A percentile compares a stretch with the other conserved stretches of the same genome.
phyloP scores from a whole-genome alignment of 495 filamentous ascomycete genomes.

The Penicillium tannophilum region DNA sequence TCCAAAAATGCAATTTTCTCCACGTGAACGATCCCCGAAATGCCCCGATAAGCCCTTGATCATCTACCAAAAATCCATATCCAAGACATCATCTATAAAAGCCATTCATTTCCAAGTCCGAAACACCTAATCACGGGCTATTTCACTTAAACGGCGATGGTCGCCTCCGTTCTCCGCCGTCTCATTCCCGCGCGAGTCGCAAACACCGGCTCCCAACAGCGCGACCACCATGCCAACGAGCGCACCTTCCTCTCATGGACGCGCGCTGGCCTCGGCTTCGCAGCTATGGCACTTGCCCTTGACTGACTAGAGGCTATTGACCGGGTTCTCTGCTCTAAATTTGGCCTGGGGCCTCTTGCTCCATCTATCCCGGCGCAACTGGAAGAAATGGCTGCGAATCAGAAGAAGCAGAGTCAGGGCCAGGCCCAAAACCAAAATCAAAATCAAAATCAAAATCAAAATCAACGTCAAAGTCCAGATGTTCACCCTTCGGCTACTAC shows the following conservation, averaged over 20 bases:
- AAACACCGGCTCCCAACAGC: constrained; percentile 41
- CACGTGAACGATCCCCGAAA: constrained; percentile 9
- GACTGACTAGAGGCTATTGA: constrained; percentile 37
- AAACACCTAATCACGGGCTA: neutral
- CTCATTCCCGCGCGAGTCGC: constrained; percentile 28
- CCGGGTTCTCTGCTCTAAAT: constrained; percentile 13
- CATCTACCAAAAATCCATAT: neutral
- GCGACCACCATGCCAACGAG: constrained; percentile 56
- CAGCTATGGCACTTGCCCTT: constrained; percentile 49
- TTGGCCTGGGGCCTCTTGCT: constrained; percentile 3
- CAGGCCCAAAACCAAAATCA: neutral
- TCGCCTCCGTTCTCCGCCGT: constrained; percentile 28
- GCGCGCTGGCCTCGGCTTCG: constrained; percentile 54
- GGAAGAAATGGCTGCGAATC: neutral
- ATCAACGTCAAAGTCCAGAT: neutral
- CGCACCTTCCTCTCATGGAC: constrained; percentile 59
- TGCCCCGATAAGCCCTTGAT: neutral
- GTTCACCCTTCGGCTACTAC: neutral
- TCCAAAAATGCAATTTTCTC: constrained; percentile 9
- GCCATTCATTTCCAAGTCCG: neutral
- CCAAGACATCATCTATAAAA: neutral
- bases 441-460: neutral
- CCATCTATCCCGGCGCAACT: neutral
- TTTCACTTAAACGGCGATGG: neutral
- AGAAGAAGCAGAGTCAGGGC: neutral